Conservation (phyloP, 345 rosid genomes). For the Pelargonium nanum region DNA sequence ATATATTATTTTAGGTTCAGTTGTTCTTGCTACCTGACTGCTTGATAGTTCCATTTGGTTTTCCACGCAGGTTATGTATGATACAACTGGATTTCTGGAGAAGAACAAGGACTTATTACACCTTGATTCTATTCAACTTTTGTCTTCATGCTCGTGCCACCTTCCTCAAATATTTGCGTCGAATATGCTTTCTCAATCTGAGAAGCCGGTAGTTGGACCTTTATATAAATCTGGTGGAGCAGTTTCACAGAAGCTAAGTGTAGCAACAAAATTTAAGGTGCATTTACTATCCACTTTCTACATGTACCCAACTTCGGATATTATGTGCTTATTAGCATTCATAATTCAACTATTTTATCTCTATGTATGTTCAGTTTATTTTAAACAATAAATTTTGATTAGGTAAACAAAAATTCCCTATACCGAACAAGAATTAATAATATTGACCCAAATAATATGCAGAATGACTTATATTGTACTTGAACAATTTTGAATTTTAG, state of each 20-base stretch:
- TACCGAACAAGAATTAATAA: not conserved
- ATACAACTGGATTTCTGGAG: conserved; percentile 89
- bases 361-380: no score
- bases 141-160: conserved; percentile 78
- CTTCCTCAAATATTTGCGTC: conserved; percentile 91
- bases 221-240: conserved; percentile 91
- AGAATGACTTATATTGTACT: not conserved
- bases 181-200: conserved; percentile 69
- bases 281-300: conserved; percentile 3
- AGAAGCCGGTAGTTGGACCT: conserved; percentile 72
- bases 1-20: not conserved
- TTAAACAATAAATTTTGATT: no score
- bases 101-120: conserved; percentile 93
- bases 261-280: conserved; percentile 93
- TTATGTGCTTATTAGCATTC: no score
- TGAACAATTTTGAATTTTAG: not conserved
- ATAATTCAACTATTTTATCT: no score
- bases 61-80: conserved; percentile 66
- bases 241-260: conserved; percentile 89
- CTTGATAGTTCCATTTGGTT: conserved; percentile 20
- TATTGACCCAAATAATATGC: not conserved
- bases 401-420: no score
- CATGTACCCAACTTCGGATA: conserved; percentile 1
- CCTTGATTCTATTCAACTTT: conserved; percentile 83
- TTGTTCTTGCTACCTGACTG: conserved; percentile 16